Conservation (phyloP, 2,329 filamentous ascomycete species). For the Cercospora beticola region DNA sequence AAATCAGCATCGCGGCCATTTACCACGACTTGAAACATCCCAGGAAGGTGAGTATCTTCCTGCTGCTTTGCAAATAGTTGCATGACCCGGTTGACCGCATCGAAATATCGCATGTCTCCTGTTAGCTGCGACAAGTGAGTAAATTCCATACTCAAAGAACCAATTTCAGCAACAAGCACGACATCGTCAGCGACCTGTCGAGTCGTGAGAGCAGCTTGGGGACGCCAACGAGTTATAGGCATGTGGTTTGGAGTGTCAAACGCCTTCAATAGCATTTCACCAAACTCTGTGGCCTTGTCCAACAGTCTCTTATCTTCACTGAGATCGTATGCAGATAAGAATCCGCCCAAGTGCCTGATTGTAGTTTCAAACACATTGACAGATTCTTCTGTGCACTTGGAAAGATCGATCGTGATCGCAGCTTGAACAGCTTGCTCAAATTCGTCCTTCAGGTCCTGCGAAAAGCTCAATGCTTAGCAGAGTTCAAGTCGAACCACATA, state of each 20-base stretch:
- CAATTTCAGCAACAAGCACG: conserved; percentile 49
- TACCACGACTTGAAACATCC: conserved; percentile 51
- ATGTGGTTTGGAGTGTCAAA: conserved; percentile 50
- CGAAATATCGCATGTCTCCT: conserved; percentile 48
- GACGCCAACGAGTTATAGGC: conserved; percentile 49
- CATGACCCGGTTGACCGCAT: conserved; percentile 48
- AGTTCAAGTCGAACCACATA: conserved; percentile 34
- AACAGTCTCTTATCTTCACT: conserved; percentile 39
- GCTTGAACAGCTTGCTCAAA: conserved; percentile 49
- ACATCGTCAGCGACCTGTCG: conserved; percentile 43
- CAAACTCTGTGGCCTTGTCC: conserved; percentile 41
- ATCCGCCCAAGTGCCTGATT: conserved; percentile 45
- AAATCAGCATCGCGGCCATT: conserved; percentile 45
- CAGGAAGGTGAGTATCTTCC: conserved; percentile 45
- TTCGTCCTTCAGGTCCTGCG: conserved; percentile 44
- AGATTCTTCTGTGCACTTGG: conserved; percentile 39
- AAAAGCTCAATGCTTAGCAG: conserved; percentile 49
- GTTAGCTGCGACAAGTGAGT: conserved; percentile 49
- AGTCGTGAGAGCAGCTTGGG: conserved; percentile 41
- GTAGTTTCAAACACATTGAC: conserved; percentile 54
- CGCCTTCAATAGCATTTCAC: conserved; percentile 48
- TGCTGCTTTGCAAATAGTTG: conserved; percentile 45
- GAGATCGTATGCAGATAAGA: conserved; percentile 40
- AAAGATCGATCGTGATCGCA: conserved; percentile 46
- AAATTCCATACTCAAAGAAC: conserved; percentile 51